Evolutionary conservation across 1,284 basidiomycete species (phyloP).

Genomic region (Violaceomyces palustris): DNA sequence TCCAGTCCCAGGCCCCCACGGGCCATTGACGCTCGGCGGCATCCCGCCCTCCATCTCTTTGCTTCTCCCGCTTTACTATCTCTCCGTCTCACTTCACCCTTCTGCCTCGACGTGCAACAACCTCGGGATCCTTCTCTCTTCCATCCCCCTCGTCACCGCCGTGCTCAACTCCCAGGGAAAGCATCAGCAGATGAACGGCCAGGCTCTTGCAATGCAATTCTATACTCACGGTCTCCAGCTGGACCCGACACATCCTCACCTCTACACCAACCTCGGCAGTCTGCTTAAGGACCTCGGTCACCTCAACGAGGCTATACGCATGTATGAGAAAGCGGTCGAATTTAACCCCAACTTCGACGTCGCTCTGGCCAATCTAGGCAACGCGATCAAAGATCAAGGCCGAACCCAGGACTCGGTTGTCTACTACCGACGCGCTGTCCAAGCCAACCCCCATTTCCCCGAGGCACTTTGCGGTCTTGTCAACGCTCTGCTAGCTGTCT

Average conservation of each 20-base stretch:
- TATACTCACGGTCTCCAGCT: constrained; percentile 60
- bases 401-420: constrained; percentile 59
- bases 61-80: constrained; percentile 61
- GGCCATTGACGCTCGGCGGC: constrained; percentile 38
- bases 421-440: constrained; percentile 60
- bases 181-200: constrained; percentile 42
- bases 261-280: constrained; percentile 63
- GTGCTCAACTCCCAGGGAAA: constrained; percentile 48
- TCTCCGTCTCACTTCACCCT: constrained; percentile 60
- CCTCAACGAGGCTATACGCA: constrained; percentile 59
- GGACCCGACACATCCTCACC: constrained; percentile 61
- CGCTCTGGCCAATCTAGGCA: constrained; percentile 63
- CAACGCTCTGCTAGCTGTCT: constrained; percentile 60
- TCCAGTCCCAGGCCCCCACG: constrained; percentile 29
- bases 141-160: constrained; percentile 53
- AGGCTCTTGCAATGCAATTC: constrained; percentile 59
- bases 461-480: constrained; percentile 62
- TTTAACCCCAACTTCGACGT: constrained; percentile 62
- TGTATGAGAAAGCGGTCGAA: constrained; percentile 59
- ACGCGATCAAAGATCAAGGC: constrained; percentile 58
- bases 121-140: constrained; percentile 61
- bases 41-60: constrained; percentile 58
- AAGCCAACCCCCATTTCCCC: constrained; percentile 59
- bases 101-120: constrained; percentile 63
- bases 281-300: constrained; percentile 62